Conservation (phyloP, 2,329 filamentous ascomycete genomes). For the Hymenoscyphus fraxineus region DNA sequence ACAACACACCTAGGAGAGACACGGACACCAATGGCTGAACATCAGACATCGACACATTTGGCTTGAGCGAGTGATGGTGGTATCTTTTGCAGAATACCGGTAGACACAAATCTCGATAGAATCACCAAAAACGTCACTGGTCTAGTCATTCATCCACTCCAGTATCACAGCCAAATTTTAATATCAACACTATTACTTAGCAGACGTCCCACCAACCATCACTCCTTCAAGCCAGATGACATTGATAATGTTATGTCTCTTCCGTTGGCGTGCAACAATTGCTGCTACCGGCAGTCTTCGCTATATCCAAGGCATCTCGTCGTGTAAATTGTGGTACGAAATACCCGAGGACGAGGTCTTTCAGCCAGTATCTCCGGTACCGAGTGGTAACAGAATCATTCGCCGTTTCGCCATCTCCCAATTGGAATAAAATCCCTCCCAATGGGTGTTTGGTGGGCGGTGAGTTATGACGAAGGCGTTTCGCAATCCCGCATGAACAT, state of each 20-base stretch:
- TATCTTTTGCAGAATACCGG: background rate
- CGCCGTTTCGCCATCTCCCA: background rate
- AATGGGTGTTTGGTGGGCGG: conserved; percentile 9
- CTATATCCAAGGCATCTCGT: background rate
- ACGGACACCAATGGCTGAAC: background rate
- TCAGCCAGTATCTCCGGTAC: background rate
- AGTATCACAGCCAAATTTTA: conserved; percentile 1
- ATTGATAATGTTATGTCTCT: background rate
- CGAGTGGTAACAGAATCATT: background rate
- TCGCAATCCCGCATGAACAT: conserved; percentile 8
- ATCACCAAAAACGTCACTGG: conserved; percentile 1
- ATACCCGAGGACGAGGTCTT: background rate
- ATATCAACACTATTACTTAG: background rate
- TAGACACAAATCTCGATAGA: background rate
- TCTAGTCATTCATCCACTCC: background rate
- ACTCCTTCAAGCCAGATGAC: conserved; percentile 2
- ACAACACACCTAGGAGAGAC: background rate
- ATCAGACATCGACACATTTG: conserved; percentile 1
- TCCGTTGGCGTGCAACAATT: background rate
- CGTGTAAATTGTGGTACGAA: background rate
- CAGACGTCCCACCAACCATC: background rate
- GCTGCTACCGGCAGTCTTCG: background rate
- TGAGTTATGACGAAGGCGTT: conserved; percentile 3
- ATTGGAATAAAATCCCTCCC: background rate
- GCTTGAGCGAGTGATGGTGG: conserved; percentile 4